These are phyloP conservation scores for Trichothecium sympodiale DNA, from an alignment of 2,329 filamentous ascomycete species.

Conservation along the genomic window DNA sequence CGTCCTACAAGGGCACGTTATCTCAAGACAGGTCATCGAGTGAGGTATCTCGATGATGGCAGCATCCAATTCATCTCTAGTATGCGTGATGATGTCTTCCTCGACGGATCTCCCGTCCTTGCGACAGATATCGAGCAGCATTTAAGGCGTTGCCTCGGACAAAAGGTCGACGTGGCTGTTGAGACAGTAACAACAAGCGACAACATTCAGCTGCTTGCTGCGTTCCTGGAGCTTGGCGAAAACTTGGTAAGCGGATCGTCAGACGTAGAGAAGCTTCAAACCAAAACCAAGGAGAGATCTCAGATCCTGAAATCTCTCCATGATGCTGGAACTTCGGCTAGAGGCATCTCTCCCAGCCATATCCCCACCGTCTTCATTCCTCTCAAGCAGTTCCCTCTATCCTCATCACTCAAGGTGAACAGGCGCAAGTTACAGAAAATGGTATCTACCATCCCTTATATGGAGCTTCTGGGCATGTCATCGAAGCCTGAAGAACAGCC, in stretches of 20 bases:
- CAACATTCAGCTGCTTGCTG: slow-evolving; percentile 28
- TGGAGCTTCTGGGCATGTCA: slow-evolving; percentile 31
- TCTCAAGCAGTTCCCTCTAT: slow-evolving; percentile 34
- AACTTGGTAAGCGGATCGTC: slow-evolving; percentile 24
- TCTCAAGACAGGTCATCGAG: slow-evolving; percentile 39
- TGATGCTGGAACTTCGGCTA: slow-evolving; percentile 15
- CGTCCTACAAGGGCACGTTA: slow-evolving; percentile 22
- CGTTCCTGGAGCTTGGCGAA: slow-evolving; percentile 37
- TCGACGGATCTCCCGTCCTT: slow-evolving; percentile 27
- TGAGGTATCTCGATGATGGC: slow-evolving; percentile 35
- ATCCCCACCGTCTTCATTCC: slow-evolving; percentile 39
- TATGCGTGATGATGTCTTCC: slow-evolving; percentile 27
- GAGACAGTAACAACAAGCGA: slow-evolving; percentile 36
- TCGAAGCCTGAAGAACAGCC: slow-evolving; percentile 23
- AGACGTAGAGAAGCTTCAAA: slow-evolving; percentile 24
- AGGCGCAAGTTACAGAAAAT: slow-evolving; percentile 34
- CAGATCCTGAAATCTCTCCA: slow-evolving; percentile 1
- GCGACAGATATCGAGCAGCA: slow-evolving; percentile 34
- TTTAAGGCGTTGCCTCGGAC: slow-evolving; percentile 34
- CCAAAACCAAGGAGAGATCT: slow-evolving; percentile 29
- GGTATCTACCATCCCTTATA: slow-evolving; percentile 27
- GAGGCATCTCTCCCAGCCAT: slow-evolving; percentile 16
- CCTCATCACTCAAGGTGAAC: slow-evolving; percentile 38
- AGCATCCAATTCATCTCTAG: slow-evolving; percentile 36
- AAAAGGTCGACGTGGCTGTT: slow-evolving; percentile 35